A percentile compares a stretch with the other conserved stretches of the same genome.
phyloP scores from a whole-genome alignment of 2,329 filamentous ascomycete genomes.

The Aspergillus sclerotialis region DNA sequence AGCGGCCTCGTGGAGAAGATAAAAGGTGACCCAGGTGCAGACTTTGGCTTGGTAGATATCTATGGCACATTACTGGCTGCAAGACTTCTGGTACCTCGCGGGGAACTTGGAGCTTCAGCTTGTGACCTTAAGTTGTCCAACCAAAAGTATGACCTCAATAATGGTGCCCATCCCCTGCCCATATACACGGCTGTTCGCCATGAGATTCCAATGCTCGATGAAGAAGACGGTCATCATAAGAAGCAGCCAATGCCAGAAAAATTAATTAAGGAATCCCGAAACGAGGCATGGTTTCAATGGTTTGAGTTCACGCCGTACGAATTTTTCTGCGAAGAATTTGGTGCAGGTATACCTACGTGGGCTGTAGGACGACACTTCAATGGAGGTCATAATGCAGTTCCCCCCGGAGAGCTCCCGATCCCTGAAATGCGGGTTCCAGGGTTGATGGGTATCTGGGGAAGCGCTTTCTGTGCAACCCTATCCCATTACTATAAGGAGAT shows the following conservation, averaged over 20 bases:
- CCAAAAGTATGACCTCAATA: constrained; percentile 67
- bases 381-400: constrained; percentile 58
- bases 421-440: constrained; percentile 80
- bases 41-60: constrained; percentile 86
- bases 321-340: constrained; percentile 88
- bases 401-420: constrained; percentile 59
- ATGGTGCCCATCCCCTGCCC: constrained; percentile 76
- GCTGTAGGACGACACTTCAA: constrained; percentile 78
- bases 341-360: constrained; percentile 91
- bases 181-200: constrained; percentile 96
- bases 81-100: constrained; percentile 76
- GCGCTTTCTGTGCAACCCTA: constrained; percentile 89
- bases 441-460: constrained; percentile 91
- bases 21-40: constrained; percentile 69
- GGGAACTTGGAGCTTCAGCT: constrained; percentile 69
- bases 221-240: constrained; percentile 23
- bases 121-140: constrained; percentile 86
- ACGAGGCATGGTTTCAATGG: constrained; percentile 94
- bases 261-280: constrained; percentile 41
- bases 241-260: constrained; percentile 23
- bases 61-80: constrained; percentile 84
- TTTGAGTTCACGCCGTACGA: constrained; percentile 94
- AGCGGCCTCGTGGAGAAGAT: constrained; percentile 87
- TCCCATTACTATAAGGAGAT: constrained; percentile 96
- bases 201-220: constrained; percentile 68